Evolutionary conservation across 2,329 filamentous ascomycete species (phyloP), one percentile per base, ranked within the genome.

Genomic region (Pezicula neosporulosa): DNA sequence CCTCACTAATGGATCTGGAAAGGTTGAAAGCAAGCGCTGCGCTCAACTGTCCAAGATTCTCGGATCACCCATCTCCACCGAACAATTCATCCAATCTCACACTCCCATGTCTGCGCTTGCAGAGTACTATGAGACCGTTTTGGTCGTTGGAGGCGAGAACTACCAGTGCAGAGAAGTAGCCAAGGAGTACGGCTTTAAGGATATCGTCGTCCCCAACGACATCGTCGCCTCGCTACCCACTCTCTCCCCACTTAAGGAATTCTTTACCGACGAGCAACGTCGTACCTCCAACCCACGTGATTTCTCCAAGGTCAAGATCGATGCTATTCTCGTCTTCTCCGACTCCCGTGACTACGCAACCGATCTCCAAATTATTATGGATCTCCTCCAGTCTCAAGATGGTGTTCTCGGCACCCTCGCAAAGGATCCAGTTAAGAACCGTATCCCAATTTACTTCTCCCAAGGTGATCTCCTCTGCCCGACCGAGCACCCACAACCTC

Each of bases 61-160:
- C 43, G 70, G 79, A 52, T 78, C 78, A 62, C 83, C 83, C 48
- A 81, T 89, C 68, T 80, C 75, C 47, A 86, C 81, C 36, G 84
- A 88, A 52, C 86, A 89, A 67, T 90, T 90, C 75, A 89, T 89
- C 65, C 86, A 89, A 69, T 86, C 83, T 1, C 86, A 89, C 75
- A 89, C 85, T 4, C 86, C 86, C 59, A 90, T 90, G 87, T 84
- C 85, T 53, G 87, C 86, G 43, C 71, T 90, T 61, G 74, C 86
- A 19, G 85, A 89, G 68, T 90, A 90, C 77, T 90, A 89, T 75
- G 79, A 82, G 61, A 89, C 86, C 3, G 86, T 90, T 35, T 77
- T 90, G 3, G 86, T 90, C 3, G 83, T 89, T 37, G 87, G 87
- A 67, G 87, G 87, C 62, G 86, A 90, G 66, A 86, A 85, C 51